Evolutionary conservation across 371 early-diverging fungal genomes (phyloP).

Genomic region (Circinella umbellata): DNA sequence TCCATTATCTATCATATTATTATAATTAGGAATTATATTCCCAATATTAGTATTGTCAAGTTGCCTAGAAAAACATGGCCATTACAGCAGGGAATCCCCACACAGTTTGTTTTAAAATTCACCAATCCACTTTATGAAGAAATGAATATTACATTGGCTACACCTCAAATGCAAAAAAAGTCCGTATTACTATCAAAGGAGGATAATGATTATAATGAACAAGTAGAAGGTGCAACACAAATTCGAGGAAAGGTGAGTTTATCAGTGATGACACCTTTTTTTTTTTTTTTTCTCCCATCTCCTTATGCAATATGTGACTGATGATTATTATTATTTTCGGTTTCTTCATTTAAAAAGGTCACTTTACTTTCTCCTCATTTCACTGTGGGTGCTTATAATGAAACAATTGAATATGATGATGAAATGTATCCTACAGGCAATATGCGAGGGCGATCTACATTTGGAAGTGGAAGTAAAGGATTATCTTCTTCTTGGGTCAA

Average conservation of each 20-base stretch:
- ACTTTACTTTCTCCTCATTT: slow-evolving; percentile 74
- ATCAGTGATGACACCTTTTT: neutral
- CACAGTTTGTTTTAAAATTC: slow-evolving; percentile 78
- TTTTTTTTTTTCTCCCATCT: neutral
- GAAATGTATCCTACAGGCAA: slow-evolving; percentile 47
- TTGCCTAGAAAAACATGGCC: slow-evolving; percentile 59
- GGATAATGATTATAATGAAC: neutral
- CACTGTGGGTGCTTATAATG: slow-evolving; percentile 77
- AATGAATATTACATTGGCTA: slow-evolving; percentile 68
- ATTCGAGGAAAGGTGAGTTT: slow-evolving; percentile 9
- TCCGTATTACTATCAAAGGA: neutral
- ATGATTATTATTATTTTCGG: too few relatives aligned
- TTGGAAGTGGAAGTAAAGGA: slow-evolving; percentile 25
- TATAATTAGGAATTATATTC: slow-evolving; percentile 67
- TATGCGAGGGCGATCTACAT: slow-evolving; percentile 23
- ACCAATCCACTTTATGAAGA: slow-evolving; percentile 84
- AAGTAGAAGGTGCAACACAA: neutral
- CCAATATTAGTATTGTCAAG: slow-evolving; percentile 74
- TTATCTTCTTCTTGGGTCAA: slow-evolving; percentile 40
- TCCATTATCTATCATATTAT: neutral
- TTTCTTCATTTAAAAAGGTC: slow-evolving; percentile 28
- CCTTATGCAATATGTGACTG: too few relatives aligned
- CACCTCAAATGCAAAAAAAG: slow-evolving; percentile 41
- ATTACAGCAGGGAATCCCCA: slow-evolving; percentile 57
- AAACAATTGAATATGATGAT: slow-evolving; percentile 85